Conservation (phyloP, 257 asterid species). For the Scutellaria galericulata region DNA sequence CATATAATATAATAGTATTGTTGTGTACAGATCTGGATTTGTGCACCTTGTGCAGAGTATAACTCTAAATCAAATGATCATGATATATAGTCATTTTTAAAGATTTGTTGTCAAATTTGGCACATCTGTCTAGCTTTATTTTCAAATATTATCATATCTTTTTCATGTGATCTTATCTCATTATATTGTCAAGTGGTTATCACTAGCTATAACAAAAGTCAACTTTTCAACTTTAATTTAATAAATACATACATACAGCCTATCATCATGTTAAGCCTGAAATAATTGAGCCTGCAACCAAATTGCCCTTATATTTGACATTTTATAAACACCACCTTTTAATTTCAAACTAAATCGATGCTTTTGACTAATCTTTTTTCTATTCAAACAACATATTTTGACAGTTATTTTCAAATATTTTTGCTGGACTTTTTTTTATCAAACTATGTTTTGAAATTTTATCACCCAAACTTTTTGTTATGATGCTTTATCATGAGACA, state of each 20-base stretch:
- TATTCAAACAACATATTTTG: too few species aligned
- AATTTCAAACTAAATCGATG: too few species aligned
- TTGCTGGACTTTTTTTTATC: too few species aligned
- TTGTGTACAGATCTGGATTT: too few species aligned
- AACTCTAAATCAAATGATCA: too few species aligned
- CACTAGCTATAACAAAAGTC: conserved; percentile 36
- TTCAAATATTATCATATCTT: conserved; percentile 30
- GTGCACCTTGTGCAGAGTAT: too few species aligned
- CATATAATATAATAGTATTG: too few species aligned
- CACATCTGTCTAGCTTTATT: conserved; percentile 28
- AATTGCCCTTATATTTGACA: conserved; percentile 14
- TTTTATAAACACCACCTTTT: not conserved
- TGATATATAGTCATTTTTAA: not conserved
- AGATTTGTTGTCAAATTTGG: conserved; percentile 17
- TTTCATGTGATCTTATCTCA: conserved; percentile 31
- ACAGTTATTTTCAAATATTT: too few species aligned
- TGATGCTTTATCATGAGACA: too few species aligned
- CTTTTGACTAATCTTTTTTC: too few species aligned
- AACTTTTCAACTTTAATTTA: conserved; percentile 36
- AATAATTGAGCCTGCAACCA: conserved; percentile 20
- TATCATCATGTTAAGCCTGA: not conserved
- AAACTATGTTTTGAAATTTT: too few species aligned
- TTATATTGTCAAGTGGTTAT: conserved; percentile 41
- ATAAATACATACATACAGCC: not conserved
- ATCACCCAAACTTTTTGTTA: too few species aligned